phyloP scores from a whole-genome alignment of 176 grass and related monocot genomes.

The Neostapfia colusana region DNA sequence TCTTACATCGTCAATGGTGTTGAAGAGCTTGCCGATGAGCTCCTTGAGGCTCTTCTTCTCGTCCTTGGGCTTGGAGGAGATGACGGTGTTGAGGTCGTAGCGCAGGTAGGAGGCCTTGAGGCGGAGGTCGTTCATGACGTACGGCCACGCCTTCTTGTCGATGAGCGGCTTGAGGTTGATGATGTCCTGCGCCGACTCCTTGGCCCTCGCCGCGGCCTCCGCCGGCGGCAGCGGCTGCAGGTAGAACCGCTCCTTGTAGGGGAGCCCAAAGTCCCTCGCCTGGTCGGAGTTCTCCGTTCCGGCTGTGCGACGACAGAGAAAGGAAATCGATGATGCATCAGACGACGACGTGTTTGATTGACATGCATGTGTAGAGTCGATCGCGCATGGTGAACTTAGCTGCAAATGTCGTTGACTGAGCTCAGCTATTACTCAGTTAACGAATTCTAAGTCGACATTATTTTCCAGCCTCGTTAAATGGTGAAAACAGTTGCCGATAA shows the following conservation, averaged over 20 bases:
- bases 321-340: background rate
- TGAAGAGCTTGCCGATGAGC: slow-evolving; percentile 69
- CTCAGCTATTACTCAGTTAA: no score
- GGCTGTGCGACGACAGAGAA: slow-evolving; percentile 36
- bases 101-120: slow-evolving; percentile 69
- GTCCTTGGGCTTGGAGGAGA: slow-evolving; percentile 78
- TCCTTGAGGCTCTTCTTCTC: slow-evolving; percentile 87
- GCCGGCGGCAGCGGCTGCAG: slow-evolving; percentile 64
- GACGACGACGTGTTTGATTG: background rate
- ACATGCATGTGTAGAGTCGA: background rate
- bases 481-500: background rate
- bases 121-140: slow-evolving; percentile 85
- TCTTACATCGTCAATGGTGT: slow-evolving; percentile 70
- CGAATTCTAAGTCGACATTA: no score
- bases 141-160: slow-evolving; percentile 96
- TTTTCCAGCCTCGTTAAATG: background rate
- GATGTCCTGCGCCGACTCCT: slow-evolving; percentile 86
- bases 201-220: slow-evolving; percentile 61
- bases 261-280: slow-evolving; percentile 62
- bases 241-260: slow-evolving; percentile 71
- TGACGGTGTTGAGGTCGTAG: slow-evolving; percentile 87
- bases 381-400: background rate
- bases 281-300: slow-evolving; percentile 76
- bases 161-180: slow-evolving; percentile 75
- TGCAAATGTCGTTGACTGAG: no score